Base-by-base conservation (phyloP, 1,139 yeast genomes). In the Pichia sp. region DNA sequence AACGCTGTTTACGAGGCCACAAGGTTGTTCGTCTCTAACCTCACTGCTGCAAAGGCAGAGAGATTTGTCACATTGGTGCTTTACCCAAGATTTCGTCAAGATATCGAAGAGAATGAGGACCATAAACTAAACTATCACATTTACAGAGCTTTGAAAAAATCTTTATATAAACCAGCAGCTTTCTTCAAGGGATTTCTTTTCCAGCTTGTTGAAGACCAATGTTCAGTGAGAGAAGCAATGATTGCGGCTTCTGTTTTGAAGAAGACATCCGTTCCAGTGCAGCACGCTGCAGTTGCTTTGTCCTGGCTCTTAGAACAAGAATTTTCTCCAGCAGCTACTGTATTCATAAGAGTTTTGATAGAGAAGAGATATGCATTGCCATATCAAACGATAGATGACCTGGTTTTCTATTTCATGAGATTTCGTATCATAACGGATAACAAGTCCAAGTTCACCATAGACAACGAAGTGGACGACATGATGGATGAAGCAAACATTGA, bases 351-450 rank as follows among this genome's bases (percentile, higher is more conserved):
- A 67, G 88, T 89, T 3, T 75, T 93, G 55, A 75, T 95, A 47
- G 98, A 95, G 68, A 93, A 95, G 74, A 91, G 89, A 69, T 93
- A 95, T 64, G 98, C 99, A 1, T 75, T 93, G 57, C 99, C 99
- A 37, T 93, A 90, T 70, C 96, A 91, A 72, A 95, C 96, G 2
- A 82, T 93, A 53, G 99, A 95, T 68, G 95, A 91, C 57, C 77
- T 89, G 58, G 99, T 95, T n/a, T 91, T 87, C 68, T 95, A 90
- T 66, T 93, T 93, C 69, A 86, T 91, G 87, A 79, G 90, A 61
- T 95, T 91, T 71, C 79, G 95, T 73, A 72, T 75, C 46, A 61
- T 77, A 34, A 74, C 74, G 37, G 81, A 76, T n/a, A 48, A 51
- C 30, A 47, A 51, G 28, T 39, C 55, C 4, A 40, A 52, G 10